A percentile compares a stretch with the other conserved stretches of the same genome.
phyloP scores from a whole-genome alignment of 75 land plant species.

The Cunninghamia lanceolata region DNA sequence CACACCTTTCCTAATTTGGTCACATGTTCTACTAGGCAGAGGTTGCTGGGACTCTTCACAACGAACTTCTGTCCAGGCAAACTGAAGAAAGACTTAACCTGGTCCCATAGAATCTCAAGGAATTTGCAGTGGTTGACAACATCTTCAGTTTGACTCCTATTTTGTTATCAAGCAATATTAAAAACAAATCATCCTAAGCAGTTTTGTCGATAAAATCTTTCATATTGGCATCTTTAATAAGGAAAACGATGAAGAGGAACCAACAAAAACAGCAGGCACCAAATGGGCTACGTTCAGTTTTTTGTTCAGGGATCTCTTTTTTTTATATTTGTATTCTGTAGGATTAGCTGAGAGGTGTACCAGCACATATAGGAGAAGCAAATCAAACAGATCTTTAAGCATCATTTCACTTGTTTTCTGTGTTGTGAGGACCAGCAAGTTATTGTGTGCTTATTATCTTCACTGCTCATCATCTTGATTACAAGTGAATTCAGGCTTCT shows the following conservation, averaged over 20 bases:
- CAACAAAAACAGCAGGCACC: background rate
- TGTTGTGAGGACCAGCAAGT: background rate
- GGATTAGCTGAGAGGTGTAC: background rate
- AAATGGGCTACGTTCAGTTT: background rate
- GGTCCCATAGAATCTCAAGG: too few relatives aligned
- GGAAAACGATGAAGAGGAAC: background rate
- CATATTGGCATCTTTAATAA: background rate
- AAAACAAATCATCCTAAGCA: background rate
- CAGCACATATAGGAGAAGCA: background rate
- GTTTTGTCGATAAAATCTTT: background rate
- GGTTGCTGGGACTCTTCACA: too few relatives aligned
- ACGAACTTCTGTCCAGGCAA: too few relatives aligned
- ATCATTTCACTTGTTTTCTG: background rate
- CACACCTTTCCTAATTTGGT: too few relatives aligned
- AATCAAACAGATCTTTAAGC: background rate
- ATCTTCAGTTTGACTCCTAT: too few relatives aligned
- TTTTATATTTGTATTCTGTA: background rate
- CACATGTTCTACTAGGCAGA: too few relatives aligned
- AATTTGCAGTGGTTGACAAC: too few relatives aligned
- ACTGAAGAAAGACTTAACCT: too few relatives aligned
- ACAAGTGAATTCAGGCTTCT: background rate
- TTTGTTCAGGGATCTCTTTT: background rate
- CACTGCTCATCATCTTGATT: background rate
- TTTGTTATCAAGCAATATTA: too few relatives aligned
- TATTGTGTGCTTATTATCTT: background rate